phyloP scores from a whole-genome alignment of 768 basidiomycete species.

The Leucosporidium yakuticum region DNA sequence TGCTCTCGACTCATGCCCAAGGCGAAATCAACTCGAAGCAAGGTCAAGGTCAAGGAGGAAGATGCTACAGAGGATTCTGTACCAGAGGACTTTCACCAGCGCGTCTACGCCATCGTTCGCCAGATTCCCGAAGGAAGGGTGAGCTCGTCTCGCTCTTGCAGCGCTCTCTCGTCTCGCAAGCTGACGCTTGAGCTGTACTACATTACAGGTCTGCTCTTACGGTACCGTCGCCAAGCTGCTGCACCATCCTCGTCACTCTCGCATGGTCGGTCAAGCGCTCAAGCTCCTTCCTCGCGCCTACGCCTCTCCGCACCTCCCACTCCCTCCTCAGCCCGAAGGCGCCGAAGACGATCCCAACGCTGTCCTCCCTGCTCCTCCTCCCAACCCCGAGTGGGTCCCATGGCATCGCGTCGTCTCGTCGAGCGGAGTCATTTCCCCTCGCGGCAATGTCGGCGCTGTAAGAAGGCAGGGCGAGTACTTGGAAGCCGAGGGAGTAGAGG shows the following conservation, averaged over 20 bases:
- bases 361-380: background rate
- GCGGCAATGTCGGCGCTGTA: constrained; percentile 11
- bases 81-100: no score
- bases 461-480: constrained; percentile 25
- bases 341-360: background rate
- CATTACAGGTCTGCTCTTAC: constrained; percentile 19
- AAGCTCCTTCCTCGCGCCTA: constrained; percentile 11
- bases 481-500: constrained; percentile 25
- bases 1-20: no score
- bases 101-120: constrained; percentile 12
- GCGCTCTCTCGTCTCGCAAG: background rate
- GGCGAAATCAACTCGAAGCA: no score
- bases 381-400: constrained; percentile 22
- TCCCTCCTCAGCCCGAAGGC: background rate
- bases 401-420: constrained; percentile 25
- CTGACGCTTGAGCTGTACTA: background rate
- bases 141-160: background rate
- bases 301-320: background rate
- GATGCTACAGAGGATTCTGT: no score
- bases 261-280: constrained; percentile 18
- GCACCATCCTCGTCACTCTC: constrained; percentile 21
- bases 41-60: no score
- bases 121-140: constrained; percentile 29
- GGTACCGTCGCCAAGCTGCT: constrained; percentile 23
- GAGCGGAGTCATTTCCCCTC: constrained; percentile 23